Evolutionary conservation across 2,329 filamentous ascomycete genomes (phyloP).

Genomic region (Keithomyces neogunnii): DNA sequence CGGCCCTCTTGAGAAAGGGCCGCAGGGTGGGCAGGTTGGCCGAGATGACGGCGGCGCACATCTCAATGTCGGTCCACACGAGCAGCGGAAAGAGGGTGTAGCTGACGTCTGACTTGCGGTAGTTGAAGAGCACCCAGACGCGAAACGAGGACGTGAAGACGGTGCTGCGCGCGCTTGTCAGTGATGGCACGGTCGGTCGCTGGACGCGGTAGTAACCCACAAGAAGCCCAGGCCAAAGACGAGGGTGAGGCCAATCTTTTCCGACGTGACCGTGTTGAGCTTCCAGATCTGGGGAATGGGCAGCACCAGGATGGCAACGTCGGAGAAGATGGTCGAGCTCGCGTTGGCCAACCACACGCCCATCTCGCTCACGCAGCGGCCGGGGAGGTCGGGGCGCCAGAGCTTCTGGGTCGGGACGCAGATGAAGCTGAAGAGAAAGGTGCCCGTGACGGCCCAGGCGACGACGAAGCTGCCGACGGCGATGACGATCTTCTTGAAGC

Average conservation of each 20-base stretch:
- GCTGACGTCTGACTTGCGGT: conserved; percentile 27
- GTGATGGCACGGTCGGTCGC: no score
- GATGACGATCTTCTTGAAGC: conserved; percentile 30
- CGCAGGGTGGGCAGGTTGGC: conserved; percentile 44
- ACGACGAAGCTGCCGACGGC: conserved; percentile 32
- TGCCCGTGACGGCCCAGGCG: conserved; percentile 35
- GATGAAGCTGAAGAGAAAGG: conserved; percentile 41
- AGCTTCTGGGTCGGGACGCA: conserved; percentile 38
- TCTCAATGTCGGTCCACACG: conserved; percentile 24
- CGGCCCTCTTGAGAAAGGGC: conserved; percentile 30
- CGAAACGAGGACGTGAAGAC: conserved; percentile 41
- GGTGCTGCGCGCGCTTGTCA: conserved; percentile 21
- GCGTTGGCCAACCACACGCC: conserved; percentile 40
- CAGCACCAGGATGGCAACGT: conserved; percentile 33
- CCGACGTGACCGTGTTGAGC: conserved; percentile 27
- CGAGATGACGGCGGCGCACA: conserved; percentile 41
- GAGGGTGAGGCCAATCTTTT: conserved; percentile 33
- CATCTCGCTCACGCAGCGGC: conserved; percentile 38
- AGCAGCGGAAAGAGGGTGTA: conserved; percentile 32
- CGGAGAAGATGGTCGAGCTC: conserved; percentile 34
- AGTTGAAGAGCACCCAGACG: conserved; percentile 37
- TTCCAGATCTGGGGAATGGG: conserved; percentile 35
- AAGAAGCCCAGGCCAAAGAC: conserved; percentile 37
- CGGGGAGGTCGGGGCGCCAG: conserved; percentile 34
- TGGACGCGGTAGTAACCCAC: conserved; percentile 16